Conservation (phyloP, 495 filamentous ascomycete species). For the Penicillium cinerascens region DNA sequence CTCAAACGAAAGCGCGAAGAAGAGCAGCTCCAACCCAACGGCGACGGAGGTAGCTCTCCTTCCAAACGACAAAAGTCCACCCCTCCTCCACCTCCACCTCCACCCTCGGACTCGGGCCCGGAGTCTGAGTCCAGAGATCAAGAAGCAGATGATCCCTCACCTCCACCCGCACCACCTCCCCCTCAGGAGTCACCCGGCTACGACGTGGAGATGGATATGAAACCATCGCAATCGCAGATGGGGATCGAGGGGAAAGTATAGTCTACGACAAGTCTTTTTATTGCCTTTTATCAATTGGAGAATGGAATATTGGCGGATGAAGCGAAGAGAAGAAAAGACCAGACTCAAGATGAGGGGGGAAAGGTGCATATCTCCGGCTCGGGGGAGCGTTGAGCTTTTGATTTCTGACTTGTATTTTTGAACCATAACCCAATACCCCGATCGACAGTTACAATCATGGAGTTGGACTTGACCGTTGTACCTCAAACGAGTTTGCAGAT, state of each 20-base stretch:
- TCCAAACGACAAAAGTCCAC: constrained; percentile 40
- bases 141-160: background rate
- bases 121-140: background rate
- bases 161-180: background rate
- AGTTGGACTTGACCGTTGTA: background rate
- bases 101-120: background rate
- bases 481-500: too few species aligned
- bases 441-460: background rate
- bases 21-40: constrained; percentile 44
- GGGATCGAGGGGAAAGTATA: background rate
- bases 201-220: background rate
- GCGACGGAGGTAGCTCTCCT: constrained; percentile 28
- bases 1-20: constrained; percentile 24
- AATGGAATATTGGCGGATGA: too few species aligned
- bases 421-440: background rate
- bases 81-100: constrained; percentile 32
- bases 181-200: background rate
- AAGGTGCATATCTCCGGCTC: background rate
- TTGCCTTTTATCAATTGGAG: too few species aligned
- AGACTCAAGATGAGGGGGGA: background rate
- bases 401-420: background rate
- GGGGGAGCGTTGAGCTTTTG: background rate
- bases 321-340: background rate
- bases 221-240: background rate
- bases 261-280: background rate